Conservation (phyloP, 352 stramenopile species). For the Phytopythium delawarense region DNA sequence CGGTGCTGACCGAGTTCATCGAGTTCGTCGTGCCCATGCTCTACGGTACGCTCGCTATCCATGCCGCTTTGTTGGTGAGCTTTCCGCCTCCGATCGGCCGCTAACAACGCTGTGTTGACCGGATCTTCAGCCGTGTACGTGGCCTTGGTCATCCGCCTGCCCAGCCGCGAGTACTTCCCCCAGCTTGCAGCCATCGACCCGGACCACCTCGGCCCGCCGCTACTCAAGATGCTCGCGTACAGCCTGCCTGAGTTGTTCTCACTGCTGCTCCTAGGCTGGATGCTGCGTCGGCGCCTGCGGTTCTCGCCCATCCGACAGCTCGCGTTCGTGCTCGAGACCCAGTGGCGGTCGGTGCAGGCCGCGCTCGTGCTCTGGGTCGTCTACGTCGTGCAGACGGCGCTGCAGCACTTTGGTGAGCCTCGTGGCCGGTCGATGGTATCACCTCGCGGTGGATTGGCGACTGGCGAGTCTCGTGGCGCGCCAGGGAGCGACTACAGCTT, state of each 20-base stretch:
- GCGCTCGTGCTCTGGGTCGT: constrained; percentile 20
- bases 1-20: constrained; percentile 36
- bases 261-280: constrained; percentile 13
- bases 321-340: constrained; percentile 22
- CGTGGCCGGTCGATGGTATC: no score
- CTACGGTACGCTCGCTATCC: constrained; percentile 18
- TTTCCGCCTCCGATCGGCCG: no score
- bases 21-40: constrained; percentile 33
- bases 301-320: constrained; percentile 18
- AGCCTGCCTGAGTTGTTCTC: constrained; percentile 5
- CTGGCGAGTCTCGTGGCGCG: no score
- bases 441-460: no score
- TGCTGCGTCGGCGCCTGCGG: constrained; percentile 13
- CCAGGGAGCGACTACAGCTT: background rate
- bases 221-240: constrained; percentile 16
- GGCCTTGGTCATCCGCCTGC: constrained; percentile 10
- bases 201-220: constrained; percentile 4
- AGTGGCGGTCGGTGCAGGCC: constrained; percentile 17
- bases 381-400: constrained; percentile 16
- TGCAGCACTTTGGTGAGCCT: constrained; percentile 13
- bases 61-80: background rate
- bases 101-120: constrained; percentile 5
- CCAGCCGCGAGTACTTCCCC: constrained; percentile 26
- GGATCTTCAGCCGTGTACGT: constrained; percentile 4
- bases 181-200: constrained; percentile 16